Conservation (phyloP, 1,139 yeast genomes). For the Candida neerlandica region DNA sequence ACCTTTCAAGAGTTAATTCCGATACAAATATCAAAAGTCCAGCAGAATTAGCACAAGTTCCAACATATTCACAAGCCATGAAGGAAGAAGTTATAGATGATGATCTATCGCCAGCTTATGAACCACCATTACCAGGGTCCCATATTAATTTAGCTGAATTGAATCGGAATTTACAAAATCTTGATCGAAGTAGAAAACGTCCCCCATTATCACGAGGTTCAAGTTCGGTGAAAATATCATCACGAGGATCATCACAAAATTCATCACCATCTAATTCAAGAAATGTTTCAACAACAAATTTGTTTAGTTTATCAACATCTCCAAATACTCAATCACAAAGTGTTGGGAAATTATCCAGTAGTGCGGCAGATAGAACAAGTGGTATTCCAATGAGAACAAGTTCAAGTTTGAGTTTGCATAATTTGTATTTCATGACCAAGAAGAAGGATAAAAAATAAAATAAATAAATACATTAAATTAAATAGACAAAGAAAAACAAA, state of each 20-base stretch:
- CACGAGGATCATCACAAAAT: constrained; percentile 21
- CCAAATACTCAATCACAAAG: constrained; percentile 10
- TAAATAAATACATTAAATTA: not conserved
- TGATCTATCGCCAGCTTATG: constrained; percentile 57
- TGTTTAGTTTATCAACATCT: constrained; percentile 13
- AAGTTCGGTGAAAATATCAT: constrained; percentile 23
- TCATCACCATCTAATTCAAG: constrained; percentile 35
- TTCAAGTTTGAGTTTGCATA: constrained; percentile 32
- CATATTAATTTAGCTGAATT: constrained; percentile 34
- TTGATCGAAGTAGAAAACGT: constrained; percentile 12
- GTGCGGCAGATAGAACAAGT: constrained; percentile 37
- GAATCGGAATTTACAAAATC: constrained; percentile 16
- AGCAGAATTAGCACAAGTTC: constrained; percentile 61
- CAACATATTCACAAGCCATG: constrained; percentile 80
- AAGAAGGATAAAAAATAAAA: constrained; percentile 20
- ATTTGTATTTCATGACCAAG: constrained; percentile 30
- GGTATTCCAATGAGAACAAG: constrained; percentile 25
- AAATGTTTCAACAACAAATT: constrained; percentile 29
- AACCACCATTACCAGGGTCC: constrained; percentile 54
- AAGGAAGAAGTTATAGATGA: constrained; percentile 47
- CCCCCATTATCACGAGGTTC: constrained; percentile 23
- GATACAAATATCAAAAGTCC: constrained; percentile 21
- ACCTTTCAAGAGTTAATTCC: constrained; percentile 63
- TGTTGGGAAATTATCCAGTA: constrained; percentile 27
- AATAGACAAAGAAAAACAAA: not conserved